phyloP scores from a whole-genome alignment of 2,329 filamentous ascomycete species.

The Ampelomyces quisqualis region DNA sequence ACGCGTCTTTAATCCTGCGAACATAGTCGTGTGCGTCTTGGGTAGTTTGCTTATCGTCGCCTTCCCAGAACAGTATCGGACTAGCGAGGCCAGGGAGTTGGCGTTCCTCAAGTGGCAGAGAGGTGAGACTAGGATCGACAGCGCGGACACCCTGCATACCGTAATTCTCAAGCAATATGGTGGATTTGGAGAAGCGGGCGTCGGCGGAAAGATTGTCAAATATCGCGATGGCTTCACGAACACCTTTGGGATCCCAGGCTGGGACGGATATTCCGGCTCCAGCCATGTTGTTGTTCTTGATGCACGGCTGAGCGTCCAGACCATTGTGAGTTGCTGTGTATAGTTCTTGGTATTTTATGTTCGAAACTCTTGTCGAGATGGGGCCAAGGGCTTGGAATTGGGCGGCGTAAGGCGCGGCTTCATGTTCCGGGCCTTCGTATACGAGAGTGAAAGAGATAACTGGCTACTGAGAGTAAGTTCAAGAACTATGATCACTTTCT shows the following conservation, averaged over 20 bases:
- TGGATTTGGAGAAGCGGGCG: conserved; percentile 18
- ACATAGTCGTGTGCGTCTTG: conserved; percentile 14
- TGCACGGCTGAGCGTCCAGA: conserved; percentile 13
- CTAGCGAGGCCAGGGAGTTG: conserved; percentile 28
- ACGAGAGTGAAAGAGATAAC: conserved; percentile 19
- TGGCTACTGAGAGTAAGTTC: conserved; percentile 7
- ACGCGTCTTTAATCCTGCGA: conserved; percentile 12
- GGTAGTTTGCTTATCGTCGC: conserved; percentile 7
- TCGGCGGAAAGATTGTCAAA: conserved; percentile 22
- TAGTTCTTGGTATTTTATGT: conserved; percentile 18
- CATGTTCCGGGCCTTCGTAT: conserved; percentile 19
- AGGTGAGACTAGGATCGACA: conserved; percentile 10
- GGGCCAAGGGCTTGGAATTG: conserved; percentile 20
- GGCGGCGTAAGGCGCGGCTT: conserved; percentile 15
- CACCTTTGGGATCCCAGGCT: conserved; percentile 15
- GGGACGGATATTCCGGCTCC: conserved; percentile 21
- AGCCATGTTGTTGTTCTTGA: conserved; percentile 11
- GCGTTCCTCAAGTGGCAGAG: conserved; percentile 32
- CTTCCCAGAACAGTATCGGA: conserved; percentile 20
- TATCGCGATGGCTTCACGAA: conserved; percentile 18
- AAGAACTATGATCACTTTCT: background rate
- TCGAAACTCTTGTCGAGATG: conserved; percentile 3
- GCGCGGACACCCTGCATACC: conserved; percentile 19
- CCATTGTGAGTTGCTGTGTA: conserved; percentile 20
- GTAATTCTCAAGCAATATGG: conserved; percentile 24